phyloP scores from a whole-genome alignment of 306 rosid genomes.

The Casuarina equisetifolia region DNA sequence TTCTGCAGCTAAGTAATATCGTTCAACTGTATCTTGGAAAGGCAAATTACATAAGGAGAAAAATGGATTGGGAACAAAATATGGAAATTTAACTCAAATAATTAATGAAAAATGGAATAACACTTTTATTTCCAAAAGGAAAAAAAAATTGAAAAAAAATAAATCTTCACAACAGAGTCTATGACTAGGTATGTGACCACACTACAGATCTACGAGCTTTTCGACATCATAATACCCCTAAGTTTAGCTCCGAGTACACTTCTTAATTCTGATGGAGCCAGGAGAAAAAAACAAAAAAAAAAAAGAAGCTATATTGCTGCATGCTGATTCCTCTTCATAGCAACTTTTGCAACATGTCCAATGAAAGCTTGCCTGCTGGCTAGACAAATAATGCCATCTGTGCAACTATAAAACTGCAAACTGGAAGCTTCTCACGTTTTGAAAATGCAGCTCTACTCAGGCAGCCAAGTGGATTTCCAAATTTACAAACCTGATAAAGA shows the following conservation, averaged over 20 bases:
- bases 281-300: not conserved
- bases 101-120: slow-evolving; percentile 28
- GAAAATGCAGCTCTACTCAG: slow-evolving; percentile 48
- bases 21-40: not conserved
- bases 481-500: slow-evolving; percentile 40
- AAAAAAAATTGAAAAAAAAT: slow-evolving; percentile 23
- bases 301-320: slow-evolving; percentile 36
- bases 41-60: not conserved
- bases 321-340: slow-evolving; percentile 36
- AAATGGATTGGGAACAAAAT: not conserved
- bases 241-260: slow-evolving; percentile 36
- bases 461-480: slow-evolving; percentile 41
- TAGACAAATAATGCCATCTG: slow-evolving; percentile 39
- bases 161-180: slow-evolving; percentile 45
- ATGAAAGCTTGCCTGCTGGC: slow-evolving; percentile 47
- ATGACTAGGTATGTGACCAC: slow-evolving; percentile 53
- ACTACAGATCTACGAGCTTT: slow-evolving; percentile 66
- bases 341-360: slow-evolving; percentile 33
- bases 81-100: slow-evolving; percentile 11
- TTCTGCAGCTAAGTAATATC: not conserved
- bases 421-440: slow-evolving; percentile 46
- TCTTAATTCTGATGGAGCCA: slow-evolving; percentile 27
- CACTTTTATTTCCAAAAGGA: slow-evolving; percentile 35
- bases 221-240: slow-evolving; percentile 45
- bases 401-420: slow-evolving; percentile 29